Conservation (phyloP, 2,329 filamentous ascomycete species). For the Pyricularia sp. region DNA sequence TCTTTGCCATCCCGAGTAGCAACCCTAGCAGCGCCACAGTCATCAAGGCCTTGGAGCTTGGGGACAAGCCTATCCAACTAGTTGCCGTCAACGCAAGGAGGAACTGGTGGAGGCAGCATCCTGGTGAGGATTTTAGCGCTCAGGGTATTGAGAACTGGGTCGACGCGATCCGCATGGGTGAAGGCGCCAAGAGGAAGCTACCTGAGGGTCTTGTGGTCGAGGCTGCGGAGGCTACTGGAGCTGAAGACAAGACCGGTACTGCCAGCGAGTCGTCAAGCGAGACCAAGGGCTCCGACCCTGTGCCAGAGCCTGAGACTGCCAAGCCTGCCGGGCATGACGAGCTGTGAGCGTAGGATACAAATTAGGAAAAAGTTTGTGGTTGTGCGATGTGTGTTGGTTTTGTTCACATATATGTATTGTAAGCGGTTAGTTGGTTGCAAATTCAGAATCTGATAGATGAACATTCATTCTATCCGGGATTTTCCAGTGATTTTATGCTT, state of each 20-base stretch:
- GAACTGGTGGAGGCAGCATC: constrained; percentile 74
- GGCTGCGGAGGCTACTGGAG: constrained; percentile 22
- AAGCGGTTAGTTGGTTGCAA: neutral
- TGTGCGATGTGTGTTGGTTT: neutral
- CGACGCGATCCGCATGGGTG: constrained; percentile 82
- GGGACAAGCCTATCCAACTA: constrained; percentile 51
- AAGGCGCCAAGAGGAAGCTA: constrained; percentile 69
- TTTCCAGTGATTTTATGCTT: neutral
- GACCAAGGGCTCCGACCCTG: constrained; percentile 16
- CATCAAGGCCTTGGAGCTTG: constrained; percentile 52
- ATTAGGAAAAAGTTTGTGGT: neutral
- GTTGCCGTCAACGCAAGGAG: constrained; percentile 79
- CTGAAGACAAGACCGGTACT: constrained; percentile 13
- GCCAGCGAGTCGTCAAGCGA: constrained; percentile 10
- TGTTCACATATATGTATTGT: neutral
- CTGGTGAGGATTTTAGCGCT: constrained; percentile 44
- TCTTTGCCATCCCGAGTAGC: constrained; percentile 60
- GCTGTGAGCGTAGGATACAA: constrained; percentile 25
- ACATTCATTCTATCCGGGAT: neutral
- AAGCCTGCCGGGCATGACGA: constrained; percentile 34
- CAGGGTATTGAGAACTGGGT: constrained; percentile 74
- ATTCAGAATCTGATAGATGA: neutral
- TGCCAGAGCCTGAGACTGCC: constrained; percentile 20
- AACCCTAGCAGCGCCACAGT: constrained; percentile 49
- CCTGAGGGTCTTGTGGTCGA: constrained; percentile 49